Evolutionary conservation across 2,329 filamentous ascomycete species (phyloP).

Genomic region (Ophiobolus disseminans): DNA sequence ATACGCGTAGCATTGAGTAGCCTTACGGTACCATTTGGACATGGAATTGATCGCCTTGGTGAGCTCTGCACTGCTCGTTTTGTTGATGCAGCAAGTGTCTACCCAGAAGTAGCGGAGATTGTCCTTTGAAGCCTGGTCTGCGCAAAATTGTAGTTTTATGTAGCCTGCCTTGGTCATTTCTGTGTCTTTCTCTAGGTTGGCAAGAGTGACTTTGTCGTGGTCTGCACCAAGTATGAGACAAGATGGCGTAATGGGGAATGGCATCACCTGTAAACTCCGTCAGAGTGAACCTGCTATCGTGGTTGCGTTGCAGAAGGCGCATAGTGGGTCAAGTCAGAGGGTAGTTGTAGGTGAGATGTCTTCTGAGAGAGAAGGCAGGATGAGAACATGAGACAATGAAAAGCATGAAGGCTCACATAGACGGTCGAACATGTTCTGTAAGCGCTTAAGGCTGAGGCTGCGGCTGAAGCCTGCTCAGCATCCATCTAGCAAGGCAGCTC

Average conservation of each 20-base stretch:
- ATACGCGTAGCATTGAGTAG: constrained; percentile 1
- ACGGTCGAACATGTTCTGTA: neutral
- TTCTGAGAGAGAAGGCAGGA: too few relatives aligned
- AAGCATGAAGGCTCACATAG: too few relatives aligned
- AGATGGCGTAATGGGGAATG: constrained; percentile 5
- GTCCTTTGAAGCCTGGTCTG: constrained; percentile 8
- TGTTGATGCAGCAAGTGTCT: too few relatives aligned
- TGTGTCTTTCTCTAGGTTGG: neutral
- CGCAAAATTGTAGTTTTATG: constrained; percentile 9
- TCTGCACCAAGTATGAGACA: constrained; percentile 3
- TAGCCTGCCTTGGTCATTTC: neutral
- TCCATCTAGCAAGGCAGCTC: neutral
- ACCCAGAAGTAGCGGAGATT: too few relatives aligned
- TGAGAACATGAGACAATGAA: too few relatives aligned
- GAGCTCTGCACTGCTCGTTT: too few relatives aligned
- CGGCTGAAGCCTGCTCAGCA: neutral
- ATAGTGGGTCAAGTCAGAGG: too few relatives aligned
- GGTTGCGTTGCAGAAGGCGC: too few relatives aligned
- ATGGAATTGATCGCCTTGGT: too few relatives aligned
- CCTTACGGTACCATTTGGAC: constrained; percentile 1
- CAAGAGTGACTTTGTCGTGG: constrained; percentile 1
- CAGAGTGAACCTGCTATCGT: too few relatives aligned
- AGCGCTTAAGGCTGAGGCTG: neutral
- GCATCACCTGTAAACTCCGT: too few relatives aligned
- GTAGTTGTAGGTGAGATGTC: too few relatives aligned